phyloP scores from a whole-genome alignment of 805 yeast genomes.

The Millerago galiae region DNA sequence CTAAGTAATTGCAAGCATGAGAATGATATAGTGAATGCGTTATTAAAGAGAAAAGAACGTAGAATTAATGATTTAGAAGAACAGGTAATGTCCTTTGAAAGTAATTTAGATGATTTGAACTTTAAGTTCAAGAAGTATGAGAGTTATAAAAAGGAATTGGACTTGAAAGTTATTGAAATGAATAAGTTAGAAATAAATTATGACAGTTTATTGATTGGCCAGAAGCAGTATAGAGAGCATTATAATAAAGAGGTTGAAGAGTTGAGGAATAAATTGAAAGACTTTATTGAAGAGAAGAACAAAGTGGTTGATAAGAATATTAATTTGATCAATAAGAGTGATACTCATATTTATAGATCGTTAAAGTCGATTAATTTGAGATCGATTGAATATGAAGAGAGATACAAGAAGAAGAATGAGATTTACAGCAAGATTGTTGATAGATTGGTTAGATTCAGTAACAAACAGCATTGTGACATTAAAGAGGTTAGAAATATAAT shows the following conservation, averaged over 20 bases:
- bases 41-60: slow-evolving; percentile 65
- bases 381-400: slow-evolving; percentile 41
- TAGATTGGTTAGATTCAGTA: slow-evolving; percentile 37
- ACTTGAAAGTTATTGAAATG: slow-evolving; percentile 44
- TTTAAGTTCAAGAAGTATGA: slow-evolving; percentile 45
- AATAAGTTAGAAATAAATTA: slow-evolving; percentile 53
- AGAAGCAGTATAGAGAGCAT: slow-evolving; percentile 44
- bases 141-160: slow-evolving; percentile 41
- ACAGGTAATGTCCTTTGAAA: slow-evolving; percentile 41
- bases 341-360: slow-evolving; percentile 43
- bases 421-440: slow-evolving; percentile 37
- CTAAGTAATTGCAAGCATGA: slow-evolving; percentile 70
- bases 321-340: slow-evolving; percentile 34
- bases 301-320: slow-evolving; percentile 31
- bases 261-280: slow-evolving; percentile 31
- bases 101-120: slow-evolving; percentile 41
- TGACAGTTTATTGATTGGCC: slow-evolving; percentile 47
- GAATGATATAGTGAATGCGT: slow-evolving; percentile 63
- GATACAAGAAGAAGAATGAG: slow-evolving; percentile 42
- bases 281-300: slow-evolving; percentile 32
- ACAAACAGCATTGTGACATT: slow-evolving; percentile 43
- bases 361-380: slow-evolving; percentile 42
- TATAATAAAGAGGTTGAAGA: slow-evolving; percentile 38
- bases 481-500: slow-evolving; percentile 38
- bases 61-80: slow-evolving; percentile 60